Conservation (phyloP, 495 filamentous ascomycete genomes). For the Penicillium paxilli region DNA sequence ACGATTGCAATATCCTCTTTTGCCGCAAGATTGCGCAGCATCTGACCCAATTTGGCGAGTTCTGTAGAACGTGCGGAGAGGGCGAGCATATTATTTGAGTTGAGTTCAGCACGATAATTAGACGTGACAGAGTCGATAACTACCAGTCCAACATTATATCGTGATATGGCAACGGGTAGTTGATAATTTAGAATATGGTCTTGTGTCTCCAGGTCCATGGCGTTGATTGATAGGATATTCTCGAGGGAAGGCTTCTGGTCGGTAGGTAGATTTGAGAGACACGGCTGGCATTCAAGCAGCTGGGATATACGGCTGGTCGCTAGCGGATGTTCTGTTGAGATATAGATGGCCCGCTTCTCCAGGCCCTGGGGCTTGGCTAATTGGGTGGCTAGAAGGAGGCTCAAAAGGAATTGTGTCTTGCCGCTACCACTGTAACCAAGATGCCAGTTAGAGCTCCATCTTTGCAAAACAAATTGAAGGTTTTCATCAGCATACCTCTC, state of each 20-base stretch:
- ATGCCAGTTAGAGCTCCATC: conserved; percentile 19
- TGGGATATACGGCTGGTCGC: conserved; percentile 79
- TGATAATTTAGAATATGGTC: conserved; percentile 94
- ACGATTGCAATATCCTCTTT: conserved; percentile 78
- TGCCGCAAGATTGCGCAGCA: conserved; percentile 72
- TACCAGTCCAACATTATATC: conserved; percentile 74
- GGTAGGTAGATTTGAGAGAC: conserved; percentile 49
- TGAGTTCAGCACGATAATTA: conserved; percentile 88
- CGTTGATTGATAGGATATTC: conserved; percentile 73
- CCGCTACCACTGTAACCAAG: conserved; percentile 67
- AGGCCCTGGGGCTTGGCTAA: conserved; percentile 73
- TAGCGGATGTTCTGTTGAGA: conserved; percentile 89
- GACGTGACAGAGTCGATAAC: conserved; percentile 89
- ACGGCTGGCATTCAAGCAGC: conserved; percentile 67
- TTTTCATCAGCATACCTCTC: conserved; percentile 61
- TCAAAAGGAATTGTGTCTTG: conserved; percentile 94
- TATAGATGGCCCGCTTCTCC: conserved; percentile 72
- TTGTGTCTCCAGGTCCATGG: conserved; percentile 91
- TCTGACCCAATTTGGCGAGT: conserved; percentile 72
- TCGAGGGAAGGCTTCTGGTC: conserved; percentile 61
- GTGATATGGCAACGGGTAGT: conserved; percentile 76
- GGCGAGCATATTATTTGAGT: conserved; percentile 32
- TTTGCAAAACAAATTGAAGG: background rate
- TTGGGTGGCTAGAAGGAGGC: conserved; percentile 78
- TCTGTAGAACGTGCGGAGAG: conserved; percentile 58